Conservation (phyloP, 768 basidiomycete genomes). For the Hericium erinaceus region DNA sequence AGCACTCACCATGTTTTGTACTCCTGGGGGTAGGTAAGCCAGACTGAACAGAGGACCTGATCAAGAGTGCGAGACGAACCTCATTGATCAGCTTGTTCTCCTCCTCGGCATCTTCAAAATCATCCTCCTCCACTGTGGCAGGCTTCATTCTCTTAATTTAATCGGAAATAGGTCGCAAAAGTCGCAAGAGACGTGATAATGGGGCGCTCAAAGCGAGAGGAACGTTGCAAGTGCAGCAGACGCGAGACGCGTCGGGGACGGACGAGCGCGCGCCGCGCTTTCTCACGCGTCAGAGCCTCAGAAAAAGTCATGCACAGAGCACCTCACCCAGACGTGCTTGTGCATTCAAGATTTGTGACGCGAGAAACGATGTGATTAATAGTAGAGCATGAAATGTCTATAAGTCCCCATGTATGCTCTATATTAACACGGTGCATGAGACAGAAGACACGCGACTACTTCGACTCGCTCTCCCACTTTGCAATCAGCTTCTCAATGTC, state of each 20-base stretch:
- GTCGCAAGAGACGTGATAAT: not conserved
- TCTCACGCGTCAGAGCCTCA: not conserved
- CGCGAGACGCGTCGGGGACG: not conserved
- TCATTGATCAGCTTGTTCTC: slow-evolving; percentile 86
- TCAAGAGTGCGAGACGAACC: slow-evolving; percentile 30
- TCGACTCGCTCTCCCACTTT: slow-evolving; percentile 61
- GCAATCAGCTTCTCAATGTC: slow-evolving; percentile 87
- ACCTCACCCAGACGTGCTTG: not conserved
- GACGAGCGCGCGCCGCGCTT: not conserved
- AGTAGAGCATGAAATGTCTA: not conserved
- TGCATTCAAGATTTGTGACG: not conserved
- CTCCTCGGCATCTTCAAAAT: slow-evolving; percentile 80
- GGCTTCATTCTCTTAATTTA: slow-evolving; percentile 33
- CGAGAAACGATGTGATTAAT: not conserved
- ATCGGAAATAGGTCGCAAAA: not conserved
- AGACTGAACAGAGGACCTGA: too few relatives aligned
- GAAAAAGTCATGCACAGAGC: not conserved
- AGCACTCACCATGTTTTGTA: slow-evolving; percentile 69
- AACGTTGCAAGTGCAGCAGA: not conserved
- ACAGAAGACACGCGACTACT: slow-evolving; percentile 2
- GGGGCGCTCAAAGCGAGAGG: not conserved
- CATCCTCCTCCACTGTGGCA: slow-evolving; percentile 52
- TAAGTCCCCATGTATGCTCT: slow-evolving; percentile 1
- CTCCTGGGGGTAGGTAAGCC: slow-evolving; percentile 36
- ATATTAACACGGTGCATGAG: slow-evolving; percentile 9